Percentiles rank a stretch among this genome's conserved stretches.
Conservation (phyloP, 495 filamentous ascomycete genomes). For the Daldinia childiae region DNA sequence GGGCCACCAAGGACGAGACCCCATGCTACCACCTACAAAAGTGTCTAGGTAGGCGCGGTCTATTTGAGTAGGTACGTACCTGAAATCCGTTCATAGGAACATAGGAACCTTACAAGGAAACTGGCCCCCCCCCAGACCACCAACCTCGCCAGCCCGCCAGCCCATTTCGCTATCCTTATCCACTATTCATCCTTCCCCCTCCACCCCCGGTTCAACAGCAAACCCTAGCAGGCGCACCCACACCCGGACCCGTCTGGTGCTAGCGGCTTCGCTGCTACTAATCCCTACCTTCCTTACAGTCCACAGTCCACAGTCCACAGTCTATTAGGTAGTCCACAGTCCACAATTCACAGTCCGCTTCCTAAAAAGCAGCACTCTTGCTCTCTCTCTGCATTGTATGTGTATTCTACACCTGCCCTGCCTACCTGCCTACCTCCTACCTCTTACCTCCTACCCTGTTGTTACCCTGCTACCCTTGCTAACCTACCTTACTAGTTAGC, state of each 20-base stretch:
- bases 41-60: constrained; percentile 11
- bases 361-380: constrained; percentile 37
- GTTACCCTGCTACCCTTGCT: constrained; percentile 30
- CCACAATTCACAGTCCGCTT: constrained; percentile 25
- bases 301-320: constrained; percentile 12
- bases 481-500: constrained; percentile 46
- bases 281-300: constrained; percentile 34
- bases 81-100: constrained; percentile 2
- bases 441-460: constrained; percentile 10
- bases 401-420: constrained; percentile 12
- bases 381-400: constrained; percentile 3
- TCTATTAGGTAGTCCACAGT: constrained; percentile 15
- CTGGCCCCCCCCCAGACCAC: constrained; percentile 26
- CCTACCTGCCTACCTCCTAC: too few relatives aligned
- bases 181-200: constrained; percentile 43
- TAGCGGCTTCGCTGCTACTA: constrained; percentile 42
- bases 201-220: constrained; percentile 45
- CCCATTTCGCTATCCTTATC: constrained; percentile 40
- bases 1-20: constrained; percentile 39
- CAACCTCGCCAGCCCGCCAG: constrained; percentile 34
- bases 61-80: constrained; percentile 17
- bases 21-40: constrained; percentile 29
- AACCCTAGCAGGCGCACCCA: constrained; percentile 45
- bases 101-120: constrained; percentile 21
- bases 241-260: constrained; percentile 41